Percentiles rank a stretch among this genome's conserved stretches.
Conservation (phyloP, 768 basidiomycete species). For the Pleurotus pulmonarius region DNA sequence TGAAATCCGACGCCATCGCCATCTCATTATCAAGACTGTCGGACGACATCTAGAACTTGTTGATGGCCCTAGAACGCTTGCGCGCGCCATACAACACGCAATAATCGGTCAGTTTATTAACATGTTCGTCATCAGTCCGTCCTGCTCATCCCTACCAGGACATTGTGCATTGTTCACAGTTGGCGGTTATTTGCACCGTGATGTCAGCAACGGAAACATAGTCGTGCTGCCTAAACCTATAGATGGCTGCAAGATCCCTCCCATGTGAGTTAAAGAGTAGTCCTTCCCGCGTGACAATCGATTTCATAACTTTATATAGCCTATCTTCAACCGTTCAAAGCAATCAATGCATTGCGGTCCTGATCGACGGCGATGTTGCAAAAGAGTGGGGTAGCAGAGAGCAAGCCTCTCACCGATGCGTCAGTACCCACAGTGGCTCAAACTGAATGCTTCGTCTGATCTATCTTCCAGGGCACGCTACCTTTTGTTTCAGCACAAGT, state of each 20-base stretch:
- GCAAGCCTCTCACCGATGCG: conserved; percentile 4
- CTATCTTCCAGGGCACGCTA: conserved; percentile 4
- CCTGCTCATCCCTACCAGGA: background rate
- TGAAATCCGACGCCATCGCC: background rate
- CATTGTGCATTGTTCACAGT: background rate
- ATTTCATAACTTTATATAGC: background rate
- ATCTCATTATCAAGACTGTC: background rate
- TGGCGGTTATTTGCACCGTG: conserved; percentile 6
- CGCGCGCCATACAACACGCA: background rate
- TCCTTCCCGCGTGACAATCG: background rate
- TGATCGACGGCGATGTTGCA: conserved; percentile 8
- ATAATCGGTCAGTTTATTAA: background rate
- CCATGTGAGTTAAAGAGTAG: background rate
- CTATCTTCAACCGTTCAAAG: background rate
- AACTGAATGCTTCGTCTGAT: background rate
- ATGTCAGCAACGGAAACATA: conserved; percentile 10
- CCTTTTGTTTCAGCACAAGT: conserved; percentile 7
- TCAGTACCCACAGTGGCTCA: conserved; percentile 1
- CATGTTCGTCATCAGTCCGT: background rate
- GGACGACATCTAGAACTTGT: background rate
- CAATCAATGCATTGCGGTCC: conserved; percentile 1
- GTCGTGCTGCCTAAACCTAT: background rate
- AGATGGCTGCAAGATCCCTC: background rate
- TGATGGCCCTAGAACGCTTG: background rate
- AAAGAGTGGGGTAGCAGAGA: conserved; percentile 3